A percentile compares a stretch with the other conserved stretches of the same genome.
These are phyloP conservation scores for Asterophora parasitica DNA, from an alignment of 768 basidiomycete species.

Conservation along the genomic window DNA sequence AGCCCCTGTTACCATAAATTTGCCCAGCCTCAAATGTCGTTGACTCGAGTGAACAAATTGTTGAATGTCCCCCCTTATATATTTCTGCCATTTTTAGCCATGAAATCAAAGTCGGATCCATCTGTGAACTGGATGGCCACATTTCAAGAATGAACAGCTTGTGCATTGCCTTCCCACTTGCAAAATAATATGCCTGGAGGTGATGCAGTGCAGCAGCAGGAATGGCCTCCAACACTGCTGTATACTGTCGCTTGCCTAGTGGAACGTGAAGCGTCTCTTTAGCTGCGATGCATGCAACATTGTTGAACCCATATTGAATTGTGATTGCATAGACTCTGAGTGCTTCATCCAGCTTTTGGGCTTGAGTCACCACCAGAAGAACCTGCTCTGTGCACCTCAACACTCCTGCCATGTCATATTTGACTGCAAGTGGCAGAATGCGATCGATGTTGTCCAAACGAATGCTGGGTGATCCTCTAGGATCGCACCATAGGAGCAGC, in stretches of 20 bases:
- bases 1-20: not conserved
- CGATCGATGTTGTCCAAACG: conserved; percentile 30
- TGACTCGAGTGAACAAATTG: too few relatives aligned
- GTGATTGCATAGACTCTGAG: conserved; percentile 35
- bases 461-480: conserved; percentile 28
- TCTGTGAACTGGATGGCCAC: not conserved
- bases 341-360: conserved; percentile 23
- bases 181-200: conserved; percentile 12
- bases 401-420: conserved; percentile 34
- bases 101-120: not conserved
- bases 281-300: conserved; percentile 31
- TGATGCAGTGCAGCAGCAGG: conserved; percentile 29
- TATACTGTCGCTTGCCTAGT: conserved; percentile 28
- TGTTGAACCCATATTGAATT: conserved; percentile 29
- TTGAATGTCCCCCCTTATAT: too few relatives aligned
- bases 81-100: too few relatives aligned
- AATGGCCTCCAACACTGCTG: conserved; percentile 33
- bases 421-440: conserved; percentile 30
- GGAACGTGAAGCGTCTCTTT: conserved; percentile 29
- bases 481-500: conserved; percentile 33
- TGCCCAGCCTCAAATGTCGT: too few relatives aligned
- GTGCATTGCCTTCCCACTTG: conserved; percentile 8
- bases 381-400: conserved; percentile 24
- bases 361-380: conserved; percentile 18
- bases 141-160: not conserved